phyloP scores from a whole-genome alignment of 2,329 filamentous ascomycete genomes.

The Pestalotiopsis fici region DNA sequence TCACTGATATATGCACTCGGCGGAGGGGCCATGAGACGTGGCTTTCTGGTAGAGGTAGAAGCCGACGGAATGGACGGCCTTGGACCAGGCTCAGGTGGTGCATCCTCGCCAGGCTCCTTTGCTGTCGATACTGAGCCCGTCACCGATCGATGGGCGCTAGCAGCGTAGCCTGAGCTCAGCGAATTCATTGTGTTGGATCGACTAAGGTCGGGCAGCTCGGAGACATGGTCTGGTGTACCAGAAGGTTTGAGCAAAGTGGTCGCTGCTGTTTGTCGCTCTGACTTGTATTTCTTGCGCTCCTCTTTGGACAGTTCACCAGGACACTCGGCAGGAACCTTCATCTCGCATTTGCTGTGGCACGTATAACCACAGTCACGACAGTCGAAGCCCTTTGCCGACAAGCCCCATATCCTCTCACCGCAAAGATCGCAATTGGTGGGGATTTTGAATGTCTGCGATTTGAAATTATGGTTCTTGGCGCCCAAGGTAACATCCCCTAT shows the following conservation, averaged over 20 bases:
- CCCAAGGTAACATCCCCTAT: constrained; percentile 93
- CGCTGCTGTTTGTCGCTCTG: constrained; percentile 78
- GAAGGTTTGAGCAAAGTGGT: constrained; percentile 57
- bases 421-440: constrained; percentile 98
- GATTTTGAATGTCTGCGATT: constrained; percentile 98
- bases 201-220: constrained; percentile 69
- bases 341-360: constrained; percentile 97
- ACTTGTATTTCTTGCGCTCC: constrained; percentile 91
- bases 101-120: constrained; percentile 53
- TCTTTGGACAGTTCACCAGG: constrained; percentile 93
- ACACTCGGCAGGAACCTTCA: constrained; percentile 96
- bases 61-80: constrained; percentile 47
- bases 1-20: constrained; percentile 78
- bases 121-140: constrained; percentile 52
- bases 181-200: constrained; percentile 90
- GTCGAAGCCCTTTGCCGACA: constrained; percentile 95
- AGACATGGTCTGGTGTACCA: constrained; percentile 50
- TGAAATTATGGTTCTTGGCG: constrained; percentile 95
- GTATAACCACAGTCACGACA: constrained; percentile 97
- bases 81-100: constrained; percentile 41
- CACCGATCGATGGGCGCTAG: constrained; percentile 75
- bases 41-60: constrained; percentile 46
- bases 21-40: constrained; percentile 84
- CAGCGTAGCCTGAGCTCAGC: constrained; percentile 83
- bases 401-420: constrained; percentile 93